A percentile compares a stretch with the other conserved stretches of the same genome.
Evolutionary conservation across 2,329 filamentous ascomycete species (phyloP).

Genomic region (Phaeosphaeriaceae sp.): DNA sequence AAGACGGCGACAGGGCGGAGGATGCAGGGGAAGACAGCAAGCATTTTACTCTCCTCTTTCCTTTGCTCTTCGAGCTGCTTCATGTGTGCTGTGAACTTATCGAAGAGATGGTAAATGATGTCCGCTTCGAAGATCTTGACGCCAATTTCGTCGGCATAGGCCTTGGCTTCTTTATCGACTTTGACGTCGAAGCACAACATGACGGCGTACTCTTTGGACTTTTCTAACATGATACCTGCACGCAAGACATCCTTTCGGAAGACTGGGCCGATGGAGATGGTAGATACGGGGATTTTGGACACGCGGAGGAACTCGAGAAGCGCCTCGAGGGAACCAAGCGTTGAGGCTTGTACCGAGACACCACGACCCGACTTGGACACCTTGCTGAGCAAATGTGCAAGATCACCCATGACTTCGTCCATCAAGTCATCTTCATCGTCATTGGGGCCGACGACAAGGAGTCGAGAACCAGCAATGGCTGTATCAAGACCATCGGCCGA

Average conservation of each 20-base stretch:
- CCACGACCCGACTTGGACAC: constrained; percentile 91
- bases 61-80: constrained; percentile 82
- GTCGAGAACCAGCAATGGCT: constrained; percentile 92
- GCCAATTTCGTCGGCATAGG: constrained; percentile 89
- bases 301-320: constrained; percentile 93
- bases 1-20: constrained; percentile 90
- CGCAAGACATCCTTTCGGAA: constrained; percentile 98
- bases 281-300: constrained; percentile 96
- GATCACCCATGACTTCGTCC: constrained; percentile 94
- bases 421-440: constrained; percentile 97
- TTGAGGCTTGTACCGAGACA: constrained; percentile 97
- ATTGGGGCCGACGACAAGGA: constrained; percentile 91
- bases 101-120: constrained; percentile 99
- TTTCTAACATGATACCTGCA: constrained; percentile 93
- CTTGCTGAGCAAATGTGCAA: constrained; percentile 87
- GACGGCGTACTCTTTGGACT: constrained; percentile 91
- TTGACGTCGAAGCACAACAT: constrained; percentile 99
- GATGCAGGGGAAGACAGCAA: constrained; percentile 96
- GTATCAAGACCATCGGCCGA: constrained; percentile 93
- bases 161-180: constrained; percentile 93
- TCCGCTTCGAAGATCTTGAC: constrained; percentile 99
- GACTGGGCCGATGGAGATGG: constrained; percentile 95
- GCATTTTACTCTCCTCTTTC: constrained; percentile 94
- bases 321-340: constrained; percentile 94
- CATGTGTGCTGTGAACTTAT: constrained; percentile 96